A percentile compares a stretch with the other conserved stretches of the same genome.
Conservation (phyloP, 768 basidiomycete genomes). For the Dendrothele bispora region DNA sequence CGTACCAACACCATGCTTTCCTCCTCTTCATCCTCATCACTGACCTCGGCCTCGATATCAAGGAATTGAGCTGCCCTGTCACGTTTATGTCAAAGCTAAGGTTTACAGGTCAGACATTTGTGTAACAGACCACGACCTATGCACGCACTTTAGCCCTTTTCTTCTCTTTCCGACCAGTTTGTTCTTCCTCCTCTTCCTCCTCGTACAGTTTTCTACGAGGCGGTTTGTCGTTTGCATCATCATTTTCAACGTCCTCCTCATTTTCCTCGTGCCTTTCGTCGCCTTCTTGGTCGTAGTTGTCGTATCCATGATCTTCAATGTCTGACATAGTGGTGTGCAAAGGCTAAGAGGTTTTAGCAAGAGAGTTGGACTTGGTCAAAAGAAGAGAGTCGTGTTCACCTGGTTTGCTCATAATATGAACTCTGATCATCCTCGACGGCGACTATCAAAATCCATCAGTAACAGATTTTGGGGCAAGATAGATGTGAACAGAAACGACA, state of each 20-base stretch:
- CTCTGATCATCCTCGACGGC: too few relatives aligned
- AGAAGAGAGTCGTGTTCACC: too few relatives aligned
- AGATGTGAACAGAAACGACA: too few relatives aligned
- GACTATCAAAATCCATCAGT: too few relatives aligned
- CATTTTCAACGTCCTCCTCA: conserved; percentile 39
- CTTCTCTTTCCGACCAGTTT: conserved; percentile 45
- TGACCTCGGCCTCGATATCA: conserved; percentile 95
- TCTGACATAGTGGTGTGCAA: conserved; percentile 48
- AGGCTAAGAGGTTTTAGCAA: too few relatives aligned
- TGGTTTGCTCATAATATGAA: too few relatives aligned
- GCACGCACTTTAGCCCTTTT: conserved; percentile 62
- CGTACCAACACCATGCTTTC: conserved; percentile 75
- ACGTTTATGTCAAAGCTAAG: conserved; percentile 66
- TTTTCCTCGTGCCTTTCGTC: conserved; percentile 35
- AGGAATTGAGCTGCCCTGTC: conserved; percentile 77
- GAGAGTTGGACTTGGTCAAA: too few relatives aligned
- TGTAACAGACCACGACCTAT: background rate
- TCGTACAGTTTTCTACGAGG: conserved; percentile 19
- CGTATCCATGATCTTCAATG: conserved; percentile 35
- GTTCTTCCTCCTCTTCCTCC: conserved; percentile 57
- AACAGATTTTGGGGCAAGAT: too few relatives aligned
- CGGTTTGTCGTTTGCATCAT: conserved; percentile 6
- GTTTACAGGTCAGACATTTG: conserved; percentile 7
- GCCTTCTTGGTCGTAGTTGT: conserved; percentile 16
- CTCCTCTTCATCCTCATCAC: conserved; percentile 95